Evolutionary conservation across 345 rosid genomes (phyloP).

Genomic region (Orychophragmus violaceus): DNA sequence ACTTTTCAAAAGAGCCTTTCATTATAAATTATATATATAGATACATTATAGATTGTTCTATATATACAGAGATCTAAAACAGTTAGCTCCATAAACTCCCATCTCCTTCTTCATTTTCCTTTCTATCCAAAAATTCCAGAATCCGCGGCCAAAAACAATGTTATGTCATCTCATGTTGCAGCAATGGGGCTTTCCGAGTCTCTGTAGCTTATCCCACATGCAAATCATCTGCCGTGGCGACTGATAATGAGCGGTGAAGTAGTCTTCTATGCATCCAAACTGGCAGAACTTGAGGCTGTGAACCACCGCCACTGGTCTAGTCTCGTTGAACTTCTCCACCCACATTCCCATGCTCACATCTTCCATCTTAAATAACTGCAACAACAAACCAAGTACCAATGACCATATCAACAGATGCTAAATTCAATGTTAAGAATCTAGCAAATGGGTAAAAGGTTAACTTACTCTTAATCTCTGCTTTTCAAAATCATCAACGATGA

Average conservation of each 20-base stretch:
- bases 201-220: conserved; percentile 73
- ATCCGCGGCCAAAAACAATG: background rate
- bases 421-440: background rate
- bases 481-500: conserved; percentile 74
- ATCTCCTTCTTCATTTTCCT: conserved; percentile 15
- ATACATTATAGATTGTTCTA: conserved; percentile 21
- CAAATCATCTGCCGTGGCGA: conserved; percentile 93
- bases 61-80: conserved; percentile 18
- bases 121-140: background rate
- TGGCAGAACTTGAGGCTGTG: conserved; percentile 92
- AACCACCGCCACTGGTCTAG: conserved; percentile 62
- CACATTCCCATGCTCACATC: conserved; percentile 99
- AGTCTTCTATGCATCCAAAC: conserved; percentile 85
- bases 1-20: conserved; percentile 12
- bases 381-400: background rate
- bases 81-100: conserved; percentile 29
- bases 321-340: conserved; percentile 84
- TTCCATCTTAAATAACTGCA: conserved; percentile 97
- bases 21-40: conserved; percentile 10
- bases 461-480: conserved; percentile 67
- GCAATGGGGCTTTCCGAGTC: conserved; percentile 59
- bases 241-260: conserved; percentile 92
- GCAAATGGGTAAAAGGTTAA: background rate
- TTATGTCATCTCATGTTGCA: conserved; percentile 80
- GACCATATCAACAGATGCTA: background rate